Evolutionary conservation across 768 basidiomycete genomes (phyloP).

Genomic region (Russula vinacea): DNA sequence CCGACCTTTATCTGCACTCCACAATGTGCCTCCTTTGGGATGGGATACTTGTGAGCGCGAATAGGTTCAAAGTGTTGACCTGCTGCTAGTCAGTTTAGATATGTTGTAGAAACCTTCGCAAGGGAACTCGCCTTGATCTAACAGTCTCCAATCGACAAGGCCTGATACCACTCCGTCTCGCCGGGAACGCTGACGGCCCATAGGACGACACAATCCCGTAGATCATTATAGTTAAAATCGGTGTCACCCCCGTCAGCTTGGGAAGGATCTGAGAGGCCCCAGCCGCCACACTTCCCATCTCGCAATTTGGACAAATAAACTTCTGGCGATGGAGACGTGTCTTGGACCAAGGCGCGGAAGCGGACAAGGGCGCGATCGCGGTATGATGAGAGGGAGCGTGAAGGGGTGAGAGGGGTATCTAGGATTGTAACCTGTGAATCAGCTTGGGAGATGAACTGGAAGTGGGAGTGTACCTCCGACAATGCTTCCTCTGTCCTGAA

Average conservation of each 20-base stretch:
- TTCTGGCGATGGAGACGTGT: conserved; percentile 70
- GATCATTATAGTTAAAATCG: conserved; percentile 45
- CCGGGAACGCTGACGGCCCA: conserved; percentile 79
- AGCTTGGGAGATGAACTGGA: background rate
- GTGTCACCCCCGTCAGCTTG: conserved; percentile 33
- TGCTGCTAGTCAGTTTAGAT: conserved; percentile 2
- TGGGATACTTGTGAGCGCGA: conserved; percentile 63
- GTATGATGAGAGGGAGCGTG: conserved; percentile 46
- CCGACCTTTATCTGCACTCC: conserved; percentile 70
- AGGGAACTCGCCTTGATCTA: conserved; percentile 29
- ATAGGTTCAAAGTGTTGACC: conserved; percentile 25
- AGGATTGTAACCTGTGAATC: conserved; percentile 6
- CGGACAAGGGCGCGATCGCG: conserved; percentile 57
- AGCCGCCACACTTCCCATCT: conserved; percentile 59
- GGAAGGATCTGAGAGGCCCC: conserved; percentile 53
- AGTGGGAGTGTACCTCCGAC: conserved; percentile 29
- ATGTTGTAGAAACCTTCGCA: background rate
- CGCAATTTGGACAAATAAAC: conserved; percentile 57
- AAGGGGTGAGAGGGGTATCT: conserved; percentile 61
- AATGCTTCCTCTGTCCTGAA: conserved; percentile 34
- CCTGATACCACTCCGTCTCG: conserved; percentile 55
- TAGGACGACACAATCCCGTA: conserved; percentile 60
- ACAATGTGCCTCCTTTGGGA: conserved; percentile 51
- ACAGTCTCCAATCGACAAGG: conserved; percentile 34
- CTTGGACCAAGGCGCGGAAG: conserved; percentile 79